Evolutionary conservation across 352 stramenopile species (phyloP), one percentile per base, ranked within the genome.

Genomic region (Phytophthora europaea): DNA sequence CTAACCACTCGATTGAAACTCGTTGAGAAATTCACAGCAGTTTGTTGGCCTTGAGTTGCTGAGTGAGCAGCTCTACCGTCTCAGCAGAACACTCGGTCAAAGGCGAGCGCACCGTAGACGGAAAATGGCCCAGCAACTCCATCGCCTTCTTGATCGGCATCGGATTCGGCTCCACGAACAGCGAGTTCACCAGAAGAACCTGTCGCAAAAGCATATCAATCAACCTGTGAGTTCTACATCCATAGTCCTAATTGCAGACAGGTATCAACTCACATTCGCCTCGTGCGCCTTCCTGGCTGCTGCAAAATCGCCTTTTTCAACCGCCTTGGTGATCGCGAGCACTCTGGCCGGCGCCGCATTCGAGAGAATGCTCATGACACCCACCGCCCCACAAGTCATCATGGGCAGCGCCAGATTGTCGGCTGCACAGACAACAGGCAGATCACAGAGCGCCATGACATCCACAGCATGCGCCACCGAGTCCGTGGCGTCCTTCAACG

Each of bases 401-500:
- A 97, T 87, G 2, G 91, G 91, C 50, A 97, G 62, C 55, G 91
- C 95, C 28, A 97, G 70, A 53, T 93, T 94, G 73, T 97, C 91
- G 40, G 96, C 90, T 26, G 88, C 91, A 12, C 87, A 95, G 20
- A 97, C 84, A 31, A 97, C 90, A 38, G 91, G 93, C 62, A 97
- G 91, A 73, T 97, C 88, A 62, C 90, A 96, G 3, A 93, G 75
- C 34, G 86, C 83, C 33, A 89, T 88, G 48, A 97, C 94, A 68
- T 94, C 89, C 20, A 87, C 89, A 23, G 89, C 87, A 64, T 93
- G 86, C 52, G 95, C 90, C 34, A 97, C 77, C 22, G 87, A 94
- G 10, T 95, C 94, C 0, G 97, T 99, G 7, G 97, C 96, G 76
- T 99, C 97, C 82, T 99, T 99, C 68, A 99, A 85, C 31, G 95